A percentile compares a stretch with the other conserved stretches of the same genome.
Conservation (phyloP, 768 basidiomycete genomes). For the Lentinula raphanica region DNA sequence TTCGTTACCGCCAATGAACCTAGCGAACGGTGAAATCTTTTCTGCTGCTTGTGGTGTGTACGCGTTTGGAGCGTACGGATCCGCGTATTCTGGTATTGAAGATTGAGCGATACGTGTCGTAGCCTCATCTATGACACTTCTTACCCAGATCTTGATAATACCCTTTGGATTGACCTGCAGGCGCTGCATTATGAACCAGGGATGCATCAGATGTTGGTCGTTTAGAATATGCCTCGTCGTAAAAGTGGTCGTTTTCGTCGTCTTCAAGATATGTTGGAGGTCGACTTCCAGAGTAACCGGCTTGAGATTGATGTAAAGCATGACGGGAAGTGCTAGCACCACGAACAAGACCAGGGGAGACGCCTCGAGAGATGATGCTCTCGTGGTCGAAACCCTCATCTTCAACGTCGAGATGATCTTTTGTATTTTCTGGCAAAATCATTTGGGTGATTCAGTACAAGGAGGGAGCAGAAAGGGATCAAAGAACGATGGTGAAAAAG, state of each 20-base stretch:
- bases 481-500: too few relatives aligned
- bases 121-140: neutral
- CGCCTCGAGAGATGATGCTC: conserved; percentile 10
- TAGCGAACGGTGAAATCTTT: conserved; percentile 35
- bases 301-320: neutral
- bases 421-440: neutral
- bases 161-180: conserved; percentile 23
- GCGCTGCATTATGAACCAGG: conserved; percentile 41
- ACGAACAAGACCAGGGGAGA: conserved; percentile 9
- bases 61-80: conserved; percentile 33
- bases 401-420: neutral
- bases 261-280: conserved; percentile 17
- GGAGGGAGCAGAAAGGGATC: neutral
- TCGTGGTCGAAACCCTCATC: conserved; percentile 19
- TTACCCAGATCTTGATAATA: conserved; percentile 50
- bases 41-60: conserved; percentile 24
- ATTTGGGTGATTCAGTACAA: neutral
- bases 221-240: conserved; percentile 17
- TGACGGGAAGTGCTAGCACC: conserved; percentile 8
- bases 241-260: conserved; percentile 22
- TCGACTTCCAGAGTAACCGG: neutral
- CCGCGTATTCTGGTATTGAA: conserved; percentile 52
- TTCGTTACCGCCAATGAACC: conserved; percentile 30
- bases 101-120: neutral
- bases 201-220: conserved; percentile 29